Evolutionary conservation across 441 rosid genomes (phyloP).

Genomic region (Capsella rubella): DNA sequence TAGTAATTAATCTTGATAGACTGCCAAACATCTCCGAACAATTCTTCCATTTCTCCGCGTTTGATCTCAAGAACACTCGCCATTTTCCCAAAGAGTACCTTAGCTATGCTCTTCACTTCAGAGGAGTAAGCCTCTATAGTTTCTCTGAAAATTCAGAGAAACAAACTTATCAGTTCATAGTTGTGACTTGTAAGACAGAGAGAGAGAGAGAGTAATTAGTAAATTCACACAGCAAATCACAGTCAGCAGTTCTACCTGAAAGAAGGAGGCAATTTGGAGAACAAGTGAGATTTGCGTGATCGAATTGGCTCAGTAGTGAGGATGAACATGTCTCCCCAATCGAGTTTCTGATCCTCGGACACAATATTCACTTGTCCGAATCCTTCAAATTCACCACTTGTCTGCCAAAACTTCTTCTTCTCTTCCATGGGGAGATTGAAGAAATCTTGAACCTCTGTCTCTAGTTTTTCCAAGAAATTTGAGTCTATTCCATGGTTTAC

Average conservation of each 20-base stretch:
- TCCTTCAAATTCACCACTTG: constrained; percentile 58
- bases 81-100: constrained; percentile 41
- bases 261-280: constrained; percentile 58
- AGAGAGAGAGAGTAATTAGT: neutral
- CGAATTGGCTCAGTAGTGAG: constrained; percentile 50
- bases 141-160: constrained; percentile 40
- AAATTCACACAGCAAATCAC: neutral
- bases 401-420: constrained; percentile 54
- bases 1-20: constrained; percentile 55
- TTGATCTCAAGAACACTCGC: constrained; percentile 46
- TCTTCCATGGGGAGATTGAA: constrained; percentile 64
- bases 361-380: constrained; percentile 64
- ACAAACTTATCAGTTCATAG: neutral
- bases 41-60: constrained; percentile 46
- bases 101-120: constrained; percentile 43
- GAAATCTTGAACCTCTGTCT: constrained; percentile 48
- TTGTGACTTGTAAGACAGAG: too few relatives aligned
- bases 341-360: constrained; percentile 63
- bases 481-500: constrained; percentile 56
- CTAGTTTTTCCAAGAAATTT: constrained; percentile 52
- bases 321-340: constrained; percentile 61
- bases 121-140: constrained; percentile 45
- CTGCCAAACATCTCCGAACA: constrained; percentile 50
- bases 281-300: constrained; percentile 54
- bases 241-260: constrained; percentile 46